Percentiles rank a stretch among this genome's conserved stretches.
Conservation (phyloP, 805 yeast genomes). For the Yarrowia sp. region DNA sequence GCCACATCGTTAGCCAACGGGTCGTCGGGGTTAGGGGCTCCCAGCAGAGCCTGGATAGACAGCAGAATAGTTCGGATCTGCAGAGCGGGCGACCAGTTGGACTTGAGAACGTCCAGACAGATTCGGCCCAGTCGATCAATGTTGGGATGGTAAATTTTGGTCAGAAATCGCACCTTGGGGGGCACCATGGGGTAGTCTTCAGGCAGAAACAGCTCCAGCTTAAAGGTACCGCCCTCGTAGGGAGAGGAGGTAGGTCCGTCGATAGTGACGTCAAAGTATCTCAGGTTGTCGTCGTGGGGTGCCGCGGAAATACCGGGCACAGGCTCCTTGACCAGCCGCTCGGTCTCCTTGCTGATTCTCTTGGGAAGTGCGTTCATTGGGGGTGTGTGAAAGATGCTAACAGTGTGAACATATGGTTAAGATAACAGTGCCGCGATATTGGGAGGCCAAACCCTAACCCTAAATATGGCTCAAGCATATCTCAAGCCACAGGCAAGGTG, state of each 20-base stretch:
- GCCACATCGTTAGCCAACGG: conserved; percentile 98
- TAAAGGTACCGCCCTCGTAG: conserved; percentile 73
- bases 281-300: conserved; percentile 90
- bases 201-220: conserved; percentile 82
- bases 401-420: not conserved
- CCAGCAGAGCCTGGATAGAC: conserved; percentile 88
- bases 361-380: conserved; percentile 25
- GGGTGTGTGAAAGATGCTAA: not conserved
- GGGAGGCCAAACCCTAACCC: conserved; percentile 6
- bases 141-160: conserved; percentile 94
- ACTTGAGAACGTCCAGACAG: conserved; percentile 89
- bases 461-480: not conserved
- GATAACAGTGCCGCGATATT: not conserved
- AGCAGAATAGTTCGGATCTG: conserved; percentile 90
- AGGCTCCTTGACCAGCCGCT: conserved; percentile 85
- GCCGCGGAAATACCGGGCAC: conserved; percentile 92
- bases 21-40: conserved; percentile 97
- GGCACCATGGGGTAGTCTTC: conserved; percentile 99
- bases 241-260: conserved; percentile 92
- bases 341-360: conserved; percentile 58
- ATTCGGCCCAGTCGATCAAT: conserved; percentile 93
- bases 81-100: conserved; percentile 97
- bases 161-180: conserved; percentile 89
- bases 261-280: conserved; percentile 88
- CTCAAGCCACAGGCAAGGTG: not conserved